These are phyloP conservation scores for Parastagonospora avenae DNA, from an alignment of 2,329 filamentous ascomycete species.

Conservation along the genomic window DNA sequence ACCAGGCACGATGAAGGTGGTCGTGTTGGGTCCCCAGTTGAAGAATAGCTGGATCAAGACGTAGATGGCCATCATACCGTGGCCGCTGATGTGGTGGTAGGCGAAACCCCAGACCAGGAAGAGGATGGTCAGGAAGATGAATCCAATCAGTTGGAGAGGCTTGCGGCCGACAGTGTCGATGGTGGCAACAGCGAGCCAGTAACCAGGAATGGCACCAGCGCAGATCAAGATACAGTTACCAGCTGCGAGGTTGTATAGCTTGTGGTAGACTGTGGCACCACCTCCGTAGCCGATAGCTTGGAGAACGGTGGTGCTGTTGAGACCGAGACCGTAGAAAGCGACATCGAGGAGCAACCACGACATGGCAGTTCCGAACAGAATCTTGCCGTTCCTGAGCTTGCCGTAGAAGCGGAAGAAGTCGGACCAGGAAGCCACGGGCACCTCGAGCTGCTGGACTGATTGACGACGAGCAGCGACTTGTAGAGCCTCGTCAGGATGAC, in stretches of 20 bases:
- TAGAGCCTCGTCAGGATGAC: constrained; percentile 68
- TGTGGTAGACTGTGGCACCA: constrained; percentile 68
- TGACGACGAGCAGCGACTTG: constrained; percentile 64
- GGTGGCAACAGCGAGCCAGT: constrained; percentile 64
- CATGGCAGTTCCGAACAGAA: constrained; percentile 77
- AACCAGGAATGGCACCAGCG: constrained; percentile 79
- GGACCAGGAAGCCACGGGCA: constrained; percentile 71
- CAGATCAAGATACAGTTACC: constrained; percentile 80
- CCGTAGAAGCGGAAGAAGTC: constrained; percentile 76
- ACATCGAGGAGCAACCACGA: constrained; percentile 72
- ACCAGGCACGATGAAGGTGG: constrained; percentile 58
- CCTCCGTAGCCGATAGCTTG: constrained; percentile 70
- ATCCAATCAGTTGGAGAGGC: constrained; percentile 42
- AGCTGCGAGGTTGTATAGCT: constrained; percentile 74
- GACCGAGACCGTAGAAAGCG: constrained; percentile 58
- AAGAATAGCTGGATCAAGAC: constrained; percentile 58
- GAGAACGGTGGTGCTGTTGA: constrained; percentile 77
- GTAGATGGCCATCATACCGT: constrained; percentile 54
- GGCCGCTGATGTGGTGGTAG: constrained; percentile 41
- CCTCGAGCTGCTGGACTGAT: constrained; percentile 60
- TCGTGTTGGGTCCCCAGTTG: constrained; percentile 57
- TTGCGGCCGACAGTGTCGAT: constrained; percentile 71
- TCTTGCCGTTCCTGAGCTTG: constrained; percentile 72
- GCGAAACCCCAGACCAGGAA: constrained; percentile 66
- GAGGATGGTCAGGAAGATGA: constrained; percentile 39